These are phyloP conservation scores for Fusarium kyushuense DNA, from an alignment of 2,329 filamentous ascomycete genomes.

Conservation along the genomic window DNA sequence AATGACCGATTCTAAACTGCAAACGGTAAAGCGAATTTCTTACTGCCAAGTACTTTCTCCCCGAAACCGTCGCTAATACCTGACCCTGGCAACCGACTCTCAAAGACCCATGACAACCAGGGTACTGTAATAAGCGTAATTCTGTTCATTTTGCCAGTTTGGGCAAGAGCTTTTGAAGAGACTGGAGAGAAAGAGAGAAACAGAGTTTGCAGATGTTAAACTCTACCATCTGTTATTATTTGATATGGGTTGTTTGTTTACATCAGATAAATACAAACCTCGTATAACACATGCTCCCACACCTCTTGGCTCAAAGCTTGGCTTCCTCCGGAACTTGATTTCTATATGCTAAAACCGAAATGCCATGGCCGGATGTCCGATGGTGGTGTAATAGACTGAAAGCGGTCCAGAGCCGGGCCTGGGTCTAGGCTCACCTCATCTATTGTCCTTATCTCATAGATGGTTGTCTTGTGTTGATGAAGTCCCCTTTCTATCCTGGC, in stretches of 20 bases:
- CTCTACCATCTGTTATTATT: too few species aligned
- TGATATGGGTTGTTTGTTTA: background rate
- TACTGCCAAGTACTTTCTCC: slow-evolving; percentile 3
- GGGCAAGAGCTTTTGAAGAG: too few species aligned
- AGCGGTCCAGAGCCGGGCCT: slow-evolving; percentile 10
- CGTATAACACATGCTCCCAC: slow-evolving; percentile 6
- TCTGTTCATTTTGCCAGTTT: slow-evolving; percentile 25
- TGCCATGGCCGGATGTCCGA: slow-evolving; percentile 24
- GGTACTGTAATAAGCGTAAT: slow-evolving; percentile 34
- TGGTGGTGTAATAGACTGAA: slow-evolving; percentile 38
- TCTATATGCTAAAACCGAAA: slow-evolving; percentile 33
- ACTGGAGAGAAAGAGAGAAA: background rate
- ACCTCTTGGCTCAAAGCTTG: slow-evolving; percentile 29
- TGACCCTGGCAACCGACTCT: slow-evolving; percentile 22
- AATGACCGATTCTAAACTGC: slow-evolving; percentile 22
- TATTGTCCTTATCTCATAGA: background rate
- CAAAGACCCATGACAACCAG: slow-evolving; percentile 26
- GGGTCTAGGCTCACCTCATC: slow-evolving; percentile 10
- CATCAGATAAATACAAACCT: background rate
- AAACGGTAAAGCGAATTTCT: slow-evolving; percentile 24
- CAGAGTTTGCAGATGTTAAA: background rate
- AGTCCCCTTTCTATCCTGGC: slow-evolving; percentile 25
- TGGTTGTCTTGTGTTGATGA: slow-evolving; percentile 21
- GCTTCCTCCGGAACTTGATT: slow-evolving; percentile 25
- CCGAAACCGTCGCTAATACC: slow-evolving; percentile 3